Evolutionary conservation across 805 yeast species (phyloP).

Genomic region (Cyberlindnera japonica): DNA sequence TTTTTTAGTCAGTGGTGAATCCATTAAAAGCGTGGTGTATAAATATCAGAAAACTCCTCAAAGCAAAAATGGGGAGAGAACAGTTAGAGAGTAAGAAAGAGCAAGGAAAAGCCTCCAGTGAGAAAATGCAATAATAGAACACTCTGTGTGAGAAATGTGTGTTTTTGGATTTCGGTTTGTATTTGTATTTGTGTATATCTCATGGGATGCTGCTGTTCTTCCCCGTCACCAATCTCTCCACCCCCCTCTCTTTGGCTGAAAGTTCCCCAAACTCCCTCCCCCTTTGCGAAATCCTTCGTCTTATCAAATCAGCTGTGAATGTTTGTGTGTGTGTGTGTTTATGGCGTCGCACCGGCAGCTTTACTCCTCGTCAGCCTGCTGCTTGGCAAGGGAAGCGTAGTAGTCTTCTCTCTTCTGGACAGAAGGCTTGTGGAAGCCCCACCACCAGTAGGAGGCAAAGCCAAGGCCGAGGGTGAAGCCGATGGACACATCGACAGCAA

Average conservation of each 20-base stretch:
- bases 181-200: neutral
- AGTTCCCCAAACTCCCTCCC: too few relatives aligned
- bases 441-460: slow-evolving; percentile 78
- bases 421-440: slow-evolving; percentile 71
- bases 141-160: neutral
- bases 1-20: neutral
- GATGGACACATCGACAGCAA: slow-evolving; percentile 70
- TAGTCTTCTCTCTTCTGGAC: slow-evolving; percentile 78
- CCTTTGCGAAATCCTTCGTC: too few relatives aligned
- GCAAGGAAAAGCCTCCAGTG: neutral
- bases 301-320: neutral
- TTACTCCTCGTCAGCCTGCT: slow-evolving; percentile 20
- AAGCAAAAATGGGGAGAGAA: neutral
- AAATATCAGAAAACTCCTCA: slow-evolving; percentile 4
- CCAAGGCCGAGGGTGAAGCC: slow-evolving; percentile 63
- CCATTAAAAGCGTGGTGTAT: slow-evolving; percentile 12
- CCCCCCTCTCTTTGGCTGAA: too few relatives aligned
- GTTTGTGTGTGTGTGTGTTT: neutral
- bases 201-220: too few relatives aligned
- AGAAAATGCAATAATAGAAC: neutral
- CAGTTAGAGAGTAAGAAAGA: neutral
- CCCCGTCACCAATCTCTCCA: too few relatives aligned
- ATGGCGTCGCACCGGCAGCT: neutral
- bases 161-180: too few relatives aligned
- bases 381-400: slow-evolving; percentile 43